Evolutionary conservation across 2,329 filamentous ascomycete species (phyloP), one percentile per base, ranked within the genome.

Genomic region (Apiospora rasikravindrae): DNA sequence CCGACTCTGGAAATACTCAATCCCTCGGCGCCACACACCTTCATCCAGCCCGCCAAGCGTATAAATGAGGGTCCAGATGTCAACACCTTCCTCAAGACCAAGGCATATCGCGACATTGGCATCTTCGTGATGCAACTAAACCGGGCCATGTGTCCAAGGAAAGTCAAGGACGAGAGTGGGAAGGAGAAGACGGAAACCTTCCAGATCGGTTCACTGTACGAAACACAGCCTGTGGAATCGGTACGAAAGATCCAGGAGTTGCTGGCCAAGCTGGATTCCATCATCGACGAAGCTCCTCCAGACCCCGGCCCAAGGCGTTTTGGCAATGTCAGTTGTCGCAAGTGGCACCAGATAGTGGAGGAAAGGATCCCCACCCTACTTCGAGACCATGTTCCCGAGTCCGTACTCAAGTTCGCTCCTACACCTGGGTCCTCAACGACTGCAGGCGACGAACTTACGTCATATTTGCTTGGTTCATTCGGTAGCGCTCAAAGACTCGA

Each of bases 41-140:
- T 98, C 82, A 80, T 85, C 70, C 84, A 85, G 57, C 96, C 96
- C 0, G 80, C 81, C 71, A 99, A 98, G 82, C 88, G 88, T 78
- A 99, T 99, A 84, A 88, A 97, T 83, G 93, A 96, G 77, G 92
- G 92, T 71, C 85, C 91, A 73, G 95, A 98, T 86, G 93, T 99
- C 71, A 82, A 89, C 26, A 89, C 88, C 74, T 99, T 98, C 82
- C 89, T 97, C 70, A 88, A 88, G 11, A 95, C 94, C 68, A 90
- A 89, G 76, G 96, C 94, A 64, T 98, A 98, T 83, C 88, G 90
- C 72, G 94, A 98, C 80, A 93, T 99, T 70, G 93, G 94, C 82
- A 88, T 90, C 67, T 98, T 98, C 81, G 85, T 98, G 67, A 87
- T 97, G 75, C 96, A 98, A 83, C 90, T 99, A 68, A 98, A 98